Evolutionary conservation across 2,329 filamentous ascomycete genomes (phyloP).

Genomic region (Colletotrichum brevisporum): DNA sequence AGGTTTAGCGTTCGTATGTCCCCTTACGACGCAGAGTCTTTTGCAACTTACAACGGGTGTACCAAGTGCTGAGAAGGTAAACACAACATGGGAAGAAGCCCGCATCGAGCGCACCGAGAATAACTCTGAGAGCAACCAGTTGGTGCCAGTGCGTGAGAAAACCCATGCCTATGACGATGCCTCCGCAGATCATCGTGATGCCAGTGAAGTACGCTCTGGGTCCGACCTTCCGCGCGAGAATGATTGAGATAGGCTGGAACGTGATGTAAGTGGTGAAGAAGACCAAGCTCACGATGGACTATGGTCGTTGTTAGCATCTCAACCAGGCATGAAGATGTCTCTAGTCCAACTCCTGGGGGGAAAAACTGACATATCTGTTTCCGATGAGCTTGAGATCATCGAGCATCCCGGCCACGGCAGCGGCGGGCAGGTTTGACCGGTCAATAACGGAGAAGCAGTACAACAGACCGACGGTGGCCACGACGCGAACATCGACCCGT

Average conservation of each 20-base stretch:
- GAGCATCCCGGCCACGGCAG: slow-evolving; percentile 41
- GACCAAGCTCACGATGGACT: slow-evolving; percentile 41
- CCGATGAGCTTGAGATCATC: slow-evolving; percentile 37
- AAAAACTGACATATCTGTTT: slow-evolving; percentile 38
- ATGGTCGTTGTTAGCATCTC: not conserved
- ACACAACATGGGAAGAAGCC: slow-evolving; percentile 67
- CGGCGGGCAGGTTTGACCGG: slow-evolving; percentile 39
- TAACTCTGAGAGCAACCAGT: slow-evolving; percentile 40
- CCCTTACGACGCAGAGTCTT: too few relatives aligned
- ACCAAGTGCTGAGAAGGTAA: slow-evolving; percentile 76
- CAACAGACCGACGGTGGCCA: slow-evolving; percentile 45
- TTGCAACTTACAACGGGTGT: slow-evolving; percentile 62
- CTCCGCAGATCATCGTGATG: slow-evolving; percentile 44
- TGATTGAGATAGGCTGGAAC: slow-evolving; percentile 43
- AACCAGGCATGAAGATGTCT: not conserved
- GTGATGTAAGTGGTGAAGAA: slow-evolving; percentile 45
- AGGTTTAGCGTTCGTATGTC: not conserved
- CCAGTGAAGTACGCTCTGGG: slow-evolving; percentile 43
- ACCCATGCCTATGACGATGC: slow-evolving; percentile 45
- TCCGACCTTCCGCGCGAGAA: slow-evolving; percentile 43
- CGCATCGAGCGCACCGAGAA: slow-evolving; percentile 43
- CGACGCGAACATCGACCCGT: slow-evolving; percentile 51
- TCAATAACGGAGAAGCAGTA: slow-evolving; percentile 44
- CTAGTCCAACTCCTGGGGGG: rapidly evolving
- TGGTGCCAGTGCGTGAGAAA: slow-evolving; percentile 41